Evolutionary conservation across 2,329 filamentous ascomycete species (phyloP).

Genomic region (Orbilia blumenaviensis): DNA sequence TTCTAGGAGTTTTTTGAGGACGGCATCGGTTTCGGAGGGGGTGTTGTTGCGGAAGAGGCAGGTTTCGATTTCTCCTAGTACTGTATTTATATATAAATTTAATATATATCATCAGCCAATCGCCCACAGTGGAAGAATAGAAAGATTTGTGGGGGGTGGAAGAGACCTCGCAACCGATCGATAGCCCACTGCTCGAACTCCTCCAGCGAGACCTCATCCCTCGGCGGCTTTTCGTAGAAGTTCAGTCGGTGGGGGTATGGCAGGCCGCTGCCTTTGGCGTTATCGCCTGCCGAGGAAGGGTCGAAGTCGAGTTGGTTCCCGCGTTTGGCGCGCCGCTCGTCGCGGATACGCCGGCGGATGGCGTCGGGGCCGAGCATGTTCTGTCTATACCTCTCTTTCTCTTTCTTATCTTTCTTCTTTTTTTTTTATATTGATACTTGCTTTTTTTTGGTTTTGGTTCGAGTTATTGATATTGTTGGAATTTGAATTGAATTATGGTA

Average conservation of each 20-base stretch:
- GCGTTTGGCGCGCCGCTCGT: neutral
- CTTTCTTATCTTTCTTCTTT: neutral
- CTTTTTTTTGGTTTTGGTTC: too few relatives aligned
- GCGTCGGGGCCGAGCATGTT: conserved; percentile 42
- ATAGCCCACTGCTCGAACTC: conserved; percentile 99
- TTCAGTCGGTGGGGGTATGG: conserved; percentile 84
- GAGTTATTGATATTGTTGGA: too few relatives aligned
- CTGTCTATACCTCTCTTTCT: neutral
- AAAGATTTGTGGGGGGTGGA: neutral
- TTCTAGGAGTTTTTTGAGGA: conserved; percentile 86
- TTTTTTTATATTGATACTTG: neutral
- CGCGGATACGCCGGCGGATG: conserved; percentile 21
- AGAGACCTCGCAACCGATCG: conserved; percentile 78
- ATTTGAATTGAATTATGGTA: too few relatives aligned
- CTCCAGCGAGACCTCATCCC: conserved; percentile 92
- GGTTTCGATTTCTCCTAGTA: conserved; percentile 87
- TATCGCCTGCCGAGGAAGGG: neutral
- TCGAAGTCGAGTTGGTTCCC: conserved; percentile 17
- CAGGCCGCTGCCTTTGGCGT: conserved; percentile 1
- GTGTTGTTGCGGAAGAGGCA: conserved; percentile 94
- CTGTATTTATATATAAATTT: conserved; percentile 62
- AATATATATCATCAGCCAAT: too few relatives aligned
- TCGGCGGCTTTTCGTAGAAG: conserved; percentile 88
- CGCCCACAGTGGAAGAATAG: too few relatives aligned
- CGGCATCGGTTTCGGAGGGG: conserved; percentile 78